A percentile compares a stretch with the other conserved stretches of the same genome.
phyloP scores from a whole-genome alignment of 805 yeast genomes.

The Zygosaccharomyces siamensis region DNA sequence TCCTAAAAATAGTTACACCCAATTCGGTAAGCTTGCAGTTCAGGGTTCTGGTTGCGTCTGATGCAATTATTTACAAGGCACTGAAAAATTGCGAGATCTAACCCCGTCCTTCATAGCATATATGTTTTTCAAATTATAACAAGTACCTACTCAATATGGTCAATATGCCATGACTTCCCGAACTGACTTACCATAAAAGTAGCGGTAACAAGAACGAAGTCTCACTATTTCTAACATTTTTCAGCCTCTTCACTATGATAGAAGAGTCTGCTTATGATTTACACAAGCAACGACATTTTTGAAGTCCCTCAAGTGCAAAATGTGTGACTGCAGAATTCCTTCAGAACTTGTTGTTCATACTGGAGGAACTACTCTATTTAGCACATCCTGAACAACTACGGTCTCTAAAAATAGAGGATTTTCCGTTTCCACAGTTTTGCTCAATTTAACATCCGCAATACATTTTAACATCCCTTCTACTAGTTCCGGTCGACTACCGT shows the following conservation, averaged over 20 bases:
- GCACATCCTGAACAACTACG: constrained; percentile 48
- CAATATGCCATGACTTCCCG: too few species aligned
- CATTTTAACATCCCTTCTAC: constrained; percentile 25
- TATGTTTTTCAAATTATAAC: too few species aligned
- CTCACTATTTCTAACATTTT: too few species aligned
- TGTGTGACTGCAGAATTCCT: constrained; percentile 1
- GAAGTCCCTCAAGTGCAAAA: neutral
- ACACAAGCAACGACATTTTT: neutral
- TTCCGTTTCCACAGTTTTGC: constrained; percentile 16
- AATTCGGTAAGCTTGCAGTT: neutral
- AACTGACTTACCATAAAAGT: too few species aligned
- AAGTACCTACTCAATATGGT: too few species aligned
- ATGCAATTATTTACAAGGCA: neutral
- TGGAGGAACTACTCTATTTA: constrained; percentile 46
- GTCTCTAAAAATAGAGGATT: constrained; percentile 35
- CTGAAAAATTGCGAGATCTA: neutral
- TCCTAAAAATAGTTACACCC: neutral
- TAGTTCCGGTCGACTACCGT: constrained; percentile 29
- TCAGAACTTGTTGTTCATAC: constrained; percentile 5
- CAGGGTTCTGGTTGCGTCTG: neutral
- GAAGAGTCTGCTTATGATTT: too few species aligned
- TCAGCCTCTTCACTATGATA: too few species aligned
- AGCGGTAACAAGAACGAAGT: too few species aligned
- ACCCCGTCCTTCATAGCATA: too few species aligned
- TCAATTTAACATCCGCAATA: constrained; percentile 18